Percentiles rank a stretch among this genome's conserved stretches.
Evolutionary conservation across 768 basidiomycete species (phyloP).

Genomic region (Suillus ampliporus): DNA sequence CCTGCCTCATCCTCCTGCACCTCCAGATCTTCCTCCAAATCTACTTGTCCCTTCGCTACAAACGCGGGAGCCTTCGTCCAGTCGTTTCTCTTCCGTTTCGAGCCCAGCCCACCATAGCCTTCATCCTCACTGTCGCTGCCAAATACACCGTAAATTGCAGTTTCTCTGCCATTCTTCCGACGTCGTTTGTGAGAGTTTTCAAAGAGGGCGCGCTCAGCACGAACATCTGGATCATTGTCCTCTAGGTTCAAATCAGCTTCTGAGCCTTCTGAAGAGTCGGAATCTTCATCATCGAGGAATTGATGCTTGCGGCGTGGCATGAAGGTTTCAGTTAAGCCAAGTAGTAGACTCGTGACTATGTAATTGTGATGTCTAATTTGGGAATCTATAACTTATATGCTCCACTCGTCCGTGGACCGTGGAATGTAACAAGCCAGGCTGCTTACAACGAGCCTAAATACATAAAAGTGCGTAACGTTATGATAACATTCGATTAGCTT

Average conservation of each 20-base stretch:
- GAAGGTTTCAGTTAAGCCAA: background rate
- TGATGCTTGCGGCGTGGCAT: slow-evolving; percentile 84
- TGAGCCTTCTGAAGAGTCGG: slow-evolving; percentile 68
- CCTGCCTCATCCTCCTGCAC: slow-evolving; percentile 44
- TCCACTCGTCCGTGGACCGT: too few species aligned
- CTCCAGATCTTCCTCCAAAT: slow-evolving; percentile 47
- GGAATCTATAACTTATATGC: too few species aligned
- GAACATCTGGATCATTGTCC: slow-evolving; percentile 61
- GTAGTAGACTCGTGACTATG: background rate
- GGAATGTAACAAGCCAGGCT: too few species aligned
- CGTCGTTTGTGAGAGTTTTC: slow-evolving; percentile 81
- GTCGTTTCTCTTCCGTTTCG: slow-evolving; percentile 53
- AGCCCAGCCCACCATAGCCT: slow-evolving; percentile 33
- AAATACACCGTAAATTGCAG: slow-evolving; percentile 78
- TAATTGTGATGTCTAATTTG: too few species aligned
- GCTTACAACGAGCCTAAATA: too few species aligned
- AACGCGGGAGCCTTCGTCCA: slow-evolving; percentile 84
- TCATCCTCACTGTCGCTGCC: slow-evolving; percentile 76
- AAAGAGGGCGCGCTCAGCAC: slow-evolving; percentile 78
- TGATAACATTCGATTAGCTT: too few species aligned
- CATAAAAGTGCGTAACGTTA: too few species aligned
- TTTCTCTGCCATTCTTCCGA: slow-evolving; percentile 69
- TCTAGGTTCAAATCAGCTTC: slow-evolving; percentile 55
- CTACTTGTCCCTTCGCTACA: slow-evolving; percentile 57
- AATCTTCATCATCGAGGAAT: slow-evolving; percentile 73